Evolutionary conservation across 257 asterid genomes (phyloP).

Genomic region (Forsythia viridissima): DNA sequence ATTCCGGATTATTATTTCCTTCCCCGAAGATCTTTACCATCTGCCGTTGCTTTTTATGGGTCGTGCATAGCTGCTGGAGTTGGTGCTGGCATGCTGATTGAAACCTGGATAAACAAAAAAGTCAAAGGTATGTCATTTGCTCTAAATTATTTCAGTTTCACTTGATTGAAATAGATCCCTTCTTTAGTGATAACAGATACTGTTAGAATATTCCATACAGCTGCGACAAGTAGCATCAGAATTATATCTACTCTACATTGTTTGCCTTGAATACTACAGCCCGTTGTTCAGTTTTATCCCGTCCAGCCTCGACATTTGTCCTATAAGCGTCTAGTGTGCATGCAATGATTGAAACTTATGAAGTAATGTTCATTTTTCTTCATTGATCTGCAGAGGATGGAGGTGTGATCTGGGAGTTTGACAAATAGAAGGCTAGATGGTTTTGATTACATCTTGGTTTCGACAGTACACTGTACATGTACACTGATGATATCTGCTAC

Average conservation of each 20-base stretch:
- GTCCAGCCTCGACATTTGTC: too few relatives aligned
- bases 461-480: too few relatives aligned
- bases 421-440: slow-evolving; percentile 37
- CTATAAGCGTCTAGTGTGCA: neutral
- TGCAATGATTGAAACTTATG: too few relatives aligned
- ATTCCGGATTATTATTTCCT: slow-evolving; percentile 83
- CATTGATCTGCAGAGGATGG: slow-evolving; percentile 60
- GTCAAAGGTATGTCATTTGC: slow-evolving; percentile 52
- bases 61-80: slow-evolving; percentile 78
- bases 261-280: too few relatives aligned
- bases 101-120: slow-evolving; percentile 80
- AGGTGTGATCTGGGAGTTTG: slow-evolving; percentile 85
- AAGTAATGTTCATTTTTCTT: neutral
- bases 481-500: too few relatives aligned
- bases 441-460: neutral
- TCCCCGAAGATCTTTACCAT: slow-evolving; percentile 62
- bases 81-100: slow-evolving; percentile 84
- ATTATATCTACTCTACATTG: too few relatives aligned
- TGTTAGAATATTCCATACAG: too few relatives aligned
- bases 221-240: too few relatives aligned
- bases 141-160: neutral
- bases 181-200: too few relatives aligned
- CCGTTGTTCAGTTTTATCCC: too few relatives aligned
- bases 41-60: slow-evolving; percentile 51
- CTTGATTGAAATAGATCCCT: too few relatives aligned